Evolutionary conservation across 805 yeast genomes (phyloP).

Genomic region (Yarrowia bubula): DNA sequence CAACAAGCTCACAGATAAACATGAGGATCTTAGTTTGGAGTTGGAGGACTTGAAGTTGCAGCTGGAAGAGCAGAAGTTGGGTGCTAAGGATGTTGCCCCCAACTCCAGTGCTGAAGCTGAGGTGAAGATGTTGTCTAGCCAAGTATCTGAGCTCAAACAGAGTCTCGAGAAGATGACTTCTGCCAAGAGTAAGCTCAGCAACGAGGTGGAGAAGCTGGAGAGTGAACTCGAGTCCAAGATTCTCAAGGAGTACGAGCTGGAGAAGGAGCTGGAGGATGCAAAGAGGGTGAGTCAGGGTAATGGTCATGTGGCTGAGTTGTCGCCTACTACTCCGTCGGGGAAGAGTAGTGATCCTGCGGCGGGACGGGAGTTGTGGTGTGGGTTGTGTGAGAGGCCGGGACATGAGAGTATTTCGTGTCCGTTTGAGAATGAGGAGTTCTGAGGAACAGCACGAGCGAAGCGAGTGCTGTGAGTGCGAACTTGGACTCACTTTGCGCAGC

Average conservation of each 20-base stretch:
- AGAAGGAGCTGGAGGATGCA: slow-evolving; percentile 32
- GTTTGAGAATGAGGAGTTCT: slow-evolving; percentile 63
- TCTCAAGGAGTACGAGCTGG: slow-evolving; percentile 38
- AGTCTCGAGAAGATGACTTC: slow-evolving; percentile 2
- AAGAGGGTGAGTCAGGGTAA: background rate
- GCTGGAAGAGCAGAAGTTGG: slow-evolving; percentile 11
- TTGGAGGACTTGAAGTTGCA: slow-evolving; percentile 15
- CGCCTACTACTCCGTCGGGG: background rate
- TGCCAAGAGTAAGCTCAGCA: background rate
- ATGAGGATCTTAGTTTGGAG: slow-evolving; percentile 10
- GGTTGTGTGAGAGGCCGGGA: slow-evolving; percentile 85
- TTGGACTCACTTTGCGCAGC: too few relatives aligned
- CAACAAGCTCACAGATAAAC: slow-evolving; percentile 14
- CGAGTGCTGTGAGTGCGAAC: too few relatives aligned
- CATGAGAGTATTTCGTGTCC: slow-evolving; percentile 89
- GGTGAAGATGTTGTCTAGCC: slow-evolving; percentile 1
- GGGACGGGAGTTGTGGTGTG: slow-evolving; percentile 85
- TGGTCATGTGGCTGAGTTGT: background rate
- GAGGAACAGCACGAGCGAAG: too few relatives aligned
- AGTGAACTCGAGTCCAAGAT: slow-evolving; percentile 35
- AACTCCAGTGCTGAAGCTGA: slow-evolving; percentile 15
- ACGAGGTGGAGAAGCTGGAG: slow-evolving; percentile 36
- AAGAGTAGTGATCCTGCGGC: slow-evolving; percentile 56
- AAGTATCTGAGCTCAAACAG: slow-evolving; percentile 13
- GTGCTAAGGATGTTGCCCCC: background rate